Evolutionary conservation across 177 flowering plant species (phyloP).

Genomic region (Vitis hybrid): DNA sequence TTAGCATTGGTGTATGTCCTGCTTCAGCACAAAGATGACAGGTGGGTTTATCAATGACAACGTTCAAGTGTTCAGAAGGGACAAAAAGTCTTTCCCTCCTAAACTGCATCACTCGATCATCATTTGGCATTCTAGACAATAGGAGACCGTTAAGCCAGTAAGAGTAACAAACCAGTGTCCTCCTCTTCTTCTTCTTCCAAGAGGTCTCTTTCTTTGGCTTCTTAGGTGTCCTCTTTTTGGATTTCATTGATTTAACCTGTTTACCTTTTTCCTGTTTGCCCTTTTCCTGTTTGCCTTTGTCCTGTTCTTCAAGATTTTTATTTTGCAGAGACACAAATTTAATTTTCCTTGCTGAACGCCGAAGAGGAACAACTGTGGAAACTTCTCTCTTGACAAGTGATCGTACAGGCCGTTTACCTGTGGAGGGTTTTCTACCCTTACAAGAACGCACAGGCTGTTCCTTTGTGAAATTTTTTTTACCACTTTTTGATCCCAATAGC

Average conservation of each 20-base stretch:
- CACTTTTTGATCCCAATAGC: conserved; percentile 7
- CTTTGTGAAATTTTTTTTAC: conserved; percentile 5
- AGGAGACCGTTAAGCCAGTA: conserved; percentile 88
- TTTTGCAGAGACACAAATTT: conserved; percentile 33
- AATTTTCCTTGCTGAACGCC: conserved; percentile 61
- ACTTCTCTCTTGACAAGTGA: conserved; percentile 24
- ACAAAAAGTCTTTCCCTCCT: conserved; percentile 39
- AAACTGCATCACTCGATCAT: conserved; percentile 55
- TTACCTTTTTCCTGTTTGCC: too few relatives aligned
- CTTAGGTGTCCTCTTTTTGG: conserved; percentile 26
- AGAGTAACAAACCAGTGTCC: conserved; percentile 44
- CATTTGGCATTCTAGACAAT: conserved; percentile 62
- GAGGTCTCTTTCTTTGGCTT: conserved; percentile 30
- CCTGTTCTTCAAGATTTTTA: conserved; percentile 29
- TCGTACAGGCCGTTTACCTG: conserved; percentile 9
- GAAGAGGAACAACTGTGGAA: conserved; percentile 37
- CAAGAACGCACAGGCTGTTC: conserved; percentile 9
- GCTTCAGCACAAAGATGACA: conserved; percentile 68
- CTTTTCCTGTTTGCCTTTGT: conserved; percentile 30
- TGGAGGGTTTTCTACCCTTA: conserved; percentile 19
- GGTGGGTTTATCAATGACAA: conserved; percentile 29
- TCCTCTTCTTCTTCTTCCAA: conserved; percentile 52
- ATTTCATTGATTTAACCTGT: conserved; percentile 10
- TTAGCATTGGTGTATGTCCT: conserved; percentile 29
- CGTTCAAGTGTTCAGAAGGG: conserved; percentile 30